Evolutionary conservation across 129 eudicot species (phyloP), one percentile per base, ranked within the genome.

Genomic region (Lonicera japonica): DNA sequence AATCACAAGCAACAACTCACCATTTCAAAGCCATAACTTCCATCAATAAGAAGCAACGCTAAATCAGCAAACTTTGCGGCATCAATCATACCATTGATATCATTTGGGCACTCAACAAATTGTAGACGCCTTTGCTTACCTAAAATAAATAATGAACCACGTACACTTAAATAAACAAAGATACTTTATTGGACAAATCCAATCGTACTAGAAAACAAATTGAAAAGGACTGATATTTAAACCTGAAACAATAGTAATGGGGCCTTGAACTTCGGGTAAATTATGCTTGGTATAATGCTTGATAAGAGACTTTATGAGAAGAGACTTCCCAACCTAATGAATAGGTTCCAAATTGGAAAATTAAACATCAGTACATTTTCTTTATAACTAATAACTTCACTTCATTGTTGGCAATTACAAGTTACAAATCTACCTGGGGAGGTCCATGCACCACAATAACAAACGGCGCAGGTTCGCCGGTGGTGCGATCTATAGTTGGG

Each of bases 21-120:
- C 98, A 92, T 92, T 87, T 92, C 98, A 76, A 92, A 92, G 18
- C 98, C 98, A 76, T 87, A 92, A 73, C 97, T 89, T 66, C 97
- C 97, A 69, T 91, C 97, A 63, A 87, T 77, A 23, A 91, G 94
- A 59, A 91, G 81, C 72, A 91, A 57, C 6, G 95, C 97, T 34
- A 87, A 71, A 80, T 91, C 97, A 63, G 97, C 95, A 64, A 70
- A 79, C 69, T 91, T 91, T 7, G 97, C 94, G 60, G 87, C 87
- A 82, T 87, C 97, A 68, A 91, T 84, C 97, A 91, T 91, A 25
- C 94, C 97, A 73, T 87, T 91, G 46, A 91, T 87, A 57, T 91
- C 94, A 82, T 87, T 91, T 56, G 97, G 95, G 66, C 97, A 91
- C 80, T 91, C 97, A 39, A 91, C 86, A 80, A 91, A 87, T 40